These are phyloP conservation scores for Verticillium klebahnii DNA, from an alignment of 2,329 filamentous ascomycete genomes.

Conservation along the genomic window DNA sequence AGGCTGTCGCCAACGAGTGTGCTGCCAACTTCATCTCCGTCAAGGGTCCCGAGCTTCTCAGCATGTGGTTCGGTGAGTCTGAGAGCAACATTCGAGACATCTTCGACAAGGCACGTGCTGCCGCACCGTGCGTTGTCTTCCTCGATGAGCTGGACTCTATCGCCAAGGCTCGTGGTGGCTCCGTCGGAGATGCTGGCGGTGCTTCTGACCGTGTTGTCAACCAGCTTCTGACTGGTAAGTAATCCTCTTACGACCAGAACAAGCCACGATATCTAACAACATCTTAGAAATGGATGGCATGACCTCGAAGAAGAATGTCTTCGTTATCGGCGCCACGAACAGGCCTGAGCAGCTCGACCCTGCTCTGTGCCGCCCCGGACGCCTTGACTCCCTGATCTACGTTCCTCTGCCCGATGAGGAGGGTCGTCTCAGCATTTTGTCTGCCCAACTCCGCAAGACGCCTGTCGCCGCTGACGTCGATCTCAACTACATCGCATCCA, in stretches of 20 bases:
- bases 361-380: slow-evolving; percentile 94
- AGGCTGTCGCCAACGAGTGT: slow-evolving; percentile 98
- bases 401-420: slow-evolving; percentile 91
- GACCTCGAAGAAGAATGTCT: slow-evolving; percentile 99
- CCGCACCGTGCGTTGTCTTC: slow-evolving; percentile 97
- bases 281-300: slow-evolving; percentile 91
- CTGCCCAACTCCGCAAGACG: slow-evolving; percentile 96
- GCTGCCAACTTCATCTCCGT: slow-evolving; percentile 99
- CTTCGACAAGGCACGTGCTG: slow-evolving; percentile 98
- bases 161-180: slow-evolving; percentile 98
- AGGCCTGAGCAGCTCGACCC: slow-evolving; percentile 97
- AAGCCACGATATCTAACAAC: slow-evolving; percentile 1
- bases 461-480: slow-evolving; percentile 86
- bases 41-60: slow-evolving; percentile 96
- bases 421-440: slow-evolving; percentile 85
- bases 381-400: slow-evolving; percentile 98
- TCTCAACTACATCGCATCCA: slow-evolving; percentile 85
- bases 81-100: slow-evolving; percentile 99
- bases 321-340: slow-evolving; percentile 98
- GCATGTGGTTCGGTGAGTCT: slow-evolving; percentile 99
- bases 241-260: slow-evolving; percentile 1
- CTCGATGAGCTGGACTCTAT: slow-evolving; percentile 98
- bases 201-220: slow-evolving; percentile 99
- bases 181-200: slow-evolving; percentile 91
- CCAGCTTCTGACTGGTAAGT: slow-evolving; percentile 91